Evolutionary conservation across 2,329 filamentous ascomycete genomes (phyloP), one percentile per base, ranked within the genome.

Genomic region (Amesomyces nigricolor): DNA sequence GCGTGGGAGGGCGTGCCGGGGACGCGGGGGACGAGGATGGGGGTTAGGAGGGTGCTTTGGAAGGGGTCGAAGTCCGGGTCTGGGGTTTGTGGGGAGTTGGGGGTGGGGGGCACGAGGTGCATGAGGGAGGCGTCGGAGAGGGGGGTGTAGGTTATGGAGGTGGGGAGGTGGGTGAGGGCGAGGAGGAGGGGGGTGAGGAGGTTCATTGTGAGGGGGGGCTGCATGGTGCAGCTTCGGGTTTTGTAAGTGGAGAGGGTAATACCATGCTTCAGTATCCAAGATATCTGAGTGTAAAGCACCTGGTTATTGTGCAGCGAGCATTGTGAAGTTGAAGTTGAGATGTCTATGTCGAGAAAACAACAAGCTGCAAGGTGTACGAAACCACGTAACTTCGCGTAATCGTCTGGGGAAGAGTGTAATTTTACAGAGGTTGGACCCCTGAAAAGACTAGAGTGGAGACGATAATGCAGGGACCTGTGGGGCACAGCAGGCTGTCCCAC

Each of bases 21-120:
- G 0, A 99, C 91, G 58, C 94, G 88, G 1, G 94, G 86, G 49
- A 87, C 84, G 52, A 99, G 78, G 64, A 99, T 91, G 1, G 92
- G 94, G 3, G 92, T 81, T 32, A 99, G 81, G 16, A 99, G 78
- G 4, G 81, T 75, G 62, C 91, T 54, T 49, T 43, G 79, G 58
- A 86, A 72, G 63, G 94, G 88, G 71, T 96, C 82, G 69, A 96
- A 92, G 71, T 90, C 87, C 55, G 77, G 72, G 58, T 82, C 85
- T 1, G 85, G 85, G 32, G 16, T 8, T 26, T 26, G 22, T 17
- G 38, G 16, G n/a, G 38, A 19, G 4, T 32, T 35, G 14, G 37
- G 43, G 17, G 48, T 35, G 22, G 43, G 43, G 26, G 49, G 75
- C 76, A 60, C 77, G 50, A 49, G 47, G 17, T 55, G 39, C 11